phyloP scores from a whole-genome alignment of 345 rosid genomes.

The Melaleuca quinquenervia region DNA sequence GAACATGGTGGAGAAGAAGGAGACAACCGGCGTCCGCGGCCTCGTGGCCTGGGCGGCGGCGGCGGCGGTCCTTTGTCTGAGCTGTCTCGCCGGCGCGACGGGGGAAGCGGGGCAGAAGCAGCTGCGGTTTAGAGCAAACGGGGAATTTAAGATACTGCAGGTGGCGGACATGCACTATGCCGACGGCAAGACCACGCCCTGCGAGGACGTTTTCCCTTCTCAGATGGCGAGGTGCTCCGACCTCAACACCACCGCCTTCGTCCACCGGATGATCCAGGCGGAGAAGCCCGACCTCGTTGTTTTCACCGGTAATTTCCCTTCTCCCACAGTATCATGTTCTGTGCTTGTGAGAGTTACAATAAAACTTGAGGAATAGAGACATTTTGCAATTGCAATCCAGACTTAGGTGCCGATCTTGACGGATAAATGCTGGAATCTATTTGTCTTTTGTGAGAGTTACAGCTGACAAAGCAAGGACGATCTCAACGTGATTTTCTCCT shows the following conservation, averaged over 20 bases:
- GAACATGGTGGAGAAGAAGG: neutral
- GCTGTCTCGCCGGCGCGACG: neutral
- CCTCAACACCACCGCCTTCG: slow-evolving; percentile 77
- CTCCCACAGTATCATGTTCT: neutral
- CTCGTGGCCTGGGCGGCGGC: neutral
- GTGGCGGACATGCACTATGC: slow-evolving; percentile 94
- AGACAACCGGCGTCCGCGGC: neutral
- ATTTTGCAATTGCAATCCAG: neutral
- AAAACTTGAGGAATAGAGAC: neutral
- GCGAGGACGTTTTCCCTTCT: slow-evolving; percentile 37
- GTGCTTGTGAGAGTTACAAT: neutral
- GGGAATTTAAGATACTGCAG: slow-evolving; percentile 80
- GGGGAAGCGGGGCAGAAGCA: neutral
- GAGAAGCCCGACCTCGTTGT: slow-evolving; percentile 81
- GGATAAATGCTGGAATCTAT: neutral
- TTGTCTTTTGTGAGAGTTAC: neutral
- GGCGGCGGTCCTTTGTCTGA: neutral
- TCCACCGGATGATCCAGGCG: slow-evolving; percentile 56
- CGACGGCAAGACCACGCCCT: slow-evolving; percentile 44
- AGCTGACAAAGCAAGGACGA: neutral
- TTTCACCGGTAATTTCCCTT: slow-evolving; percentile 53
- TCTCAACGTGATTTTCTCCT: neutral
- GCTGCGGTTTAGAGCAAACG: slow-evolving; percentile 41
- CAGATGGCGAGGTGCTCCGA: slow-evolving; percentile 57
- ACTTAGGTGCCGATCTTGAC: neutral